Percentiles rank a stretch among this genome's conserved stretches.
These are phyloP conservation scores for Leucocoprinus sp. DNA, from an alignment of 768 basidiomycete genomes.

Conservation along the genomic window DNA sequence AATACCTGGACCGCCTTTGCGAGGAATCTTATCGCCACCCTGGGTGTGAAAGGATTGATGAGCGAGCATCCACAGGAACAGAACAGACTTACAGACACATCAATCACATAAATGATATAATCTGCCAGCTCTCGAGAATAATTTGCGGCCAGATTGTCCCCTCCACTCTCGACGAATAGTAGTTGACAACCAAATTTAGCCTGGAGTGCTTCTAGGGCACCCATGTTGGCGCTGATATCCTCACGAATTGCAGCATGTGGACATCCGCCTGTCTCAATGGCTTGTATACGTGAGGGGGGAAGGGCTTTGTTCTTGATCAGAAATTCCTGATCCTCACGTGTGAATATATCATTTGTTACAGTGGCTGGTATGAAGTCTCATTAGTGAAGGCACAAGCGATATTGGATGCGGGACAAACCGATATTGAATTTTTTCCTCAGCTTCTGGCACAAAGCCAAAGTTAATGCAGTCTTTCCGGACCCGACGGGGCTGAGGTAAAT, in stretches of 20 bases:
- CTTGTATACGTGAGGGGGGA: conserved; percentile 76
- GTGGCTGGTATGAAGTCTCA: conserved; percentile 43
- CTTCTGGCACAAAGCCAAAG: conserved; percentile 79
- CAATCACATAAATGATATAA: conserved; percentile 92
- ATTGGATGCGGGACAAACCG: conserved; percentile 39
- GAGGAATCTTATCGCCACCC: conserved; percentile 98
- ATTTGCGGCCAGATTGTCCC: conserved; percentile 95
- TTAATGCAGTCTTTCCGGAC: conserved; percentile 93
- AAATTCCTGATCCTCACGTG: conserved; percentile 96
- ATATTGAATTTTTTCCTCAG: conserved; percentile 85
- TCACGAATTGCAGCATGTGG: conserved; percentile 98
- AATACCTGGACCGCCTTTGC: conserved; percentile 97
- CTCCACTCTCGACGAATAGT: conserved; percentile 92
- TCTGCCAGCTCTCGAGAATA: conserved; percentile 95
- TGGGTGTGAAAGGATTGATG: conserved; percentile 17
- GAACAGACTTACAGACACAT: conserved; percentile 52
- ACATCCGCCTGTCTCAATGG: conserved; percentile 97
- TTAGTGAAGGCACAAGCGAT: not conserved
- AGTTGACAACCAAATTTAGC: conserved; percentile 85
- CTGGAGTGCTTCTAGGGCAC: conserved; percentile 90
- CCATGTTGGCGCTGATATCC: conserved; percentile 96
- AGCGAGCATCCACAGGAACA: not conserved
- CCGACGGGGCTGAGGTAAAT: conserved; percentile 77
- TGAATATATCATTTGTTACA: conserved; percentile 99
- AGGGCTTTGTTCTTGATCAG: conserved; percentile 89